Evolutionary conservation across 1,284 basidiomycete genomes (phyloP).

Genomic region (Rhodotorula sp.): DNA sequence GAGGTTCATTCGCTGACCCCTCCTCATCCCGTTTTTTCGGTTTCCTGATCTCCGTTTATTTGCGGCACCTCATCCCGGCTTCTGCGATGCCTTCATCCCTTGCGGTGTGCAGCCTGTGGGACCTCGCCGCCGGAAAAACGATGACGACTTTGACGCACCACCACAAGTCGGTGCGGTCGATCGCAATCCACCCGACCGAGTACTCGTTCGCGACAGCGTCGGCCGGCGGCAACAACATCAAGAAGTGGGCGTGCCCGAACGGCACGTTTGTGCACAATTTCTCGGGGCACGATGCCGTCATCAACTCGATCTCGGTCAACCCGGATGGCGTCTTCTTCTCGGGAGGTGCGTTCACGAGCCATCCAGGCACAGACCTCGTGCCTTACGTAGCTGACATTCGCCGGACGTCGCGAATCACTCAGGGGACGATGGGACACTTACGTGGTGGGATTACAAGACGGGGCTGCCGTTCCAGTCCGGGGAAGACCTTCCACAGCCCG

Average conservation of each 20-base stretch:
- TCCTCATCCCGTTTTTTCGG: neutral
- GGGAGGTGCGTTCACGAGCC: slow-evolving; percentile 64
- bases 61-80: neutral
- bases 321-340: slow-evolving; percentile 96
- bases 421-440: slow-evolving; percentile 87
- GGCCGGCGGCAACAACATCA: slow-evolving; percentile 96
- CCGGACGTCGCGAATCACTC: neutral
- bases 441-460: slow-evolving; percentile 91
- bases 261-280: slow-evolving; percentile 95
- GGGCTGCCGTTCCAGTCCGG: slow-evolving; percentile 93
- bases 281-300: slow-evolving; percentile 91
- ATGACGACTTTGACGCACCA: slow-evolving; percentile 95
- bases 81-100: neutral
- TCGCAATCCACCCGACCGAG: slow-evolving; percentile 93
- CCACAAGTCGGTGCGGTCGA: slow-evolving; percentile 93
- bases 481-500: slow-evolving; percentile 93
- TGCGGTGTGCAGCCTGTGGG: slow-evolving; percentile 73
- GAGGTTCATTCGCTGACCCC: too few relatives aligned
- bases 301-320: slow-evolving; percentile 93
- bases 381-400: neutral
- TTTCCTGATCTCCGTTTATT: neutral
- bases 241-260: slow-evolving; percentile 99
- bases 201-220: slow-evolving; percentile 94
- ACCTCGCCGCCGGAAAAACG: slow-evolving; percentile 96
- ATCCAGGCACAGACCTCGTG: too few relatives aligned